Conservation (phyloP, 2,329 filamentous ascomycete species). For the Aspergillus aculeatinus region DNA sequence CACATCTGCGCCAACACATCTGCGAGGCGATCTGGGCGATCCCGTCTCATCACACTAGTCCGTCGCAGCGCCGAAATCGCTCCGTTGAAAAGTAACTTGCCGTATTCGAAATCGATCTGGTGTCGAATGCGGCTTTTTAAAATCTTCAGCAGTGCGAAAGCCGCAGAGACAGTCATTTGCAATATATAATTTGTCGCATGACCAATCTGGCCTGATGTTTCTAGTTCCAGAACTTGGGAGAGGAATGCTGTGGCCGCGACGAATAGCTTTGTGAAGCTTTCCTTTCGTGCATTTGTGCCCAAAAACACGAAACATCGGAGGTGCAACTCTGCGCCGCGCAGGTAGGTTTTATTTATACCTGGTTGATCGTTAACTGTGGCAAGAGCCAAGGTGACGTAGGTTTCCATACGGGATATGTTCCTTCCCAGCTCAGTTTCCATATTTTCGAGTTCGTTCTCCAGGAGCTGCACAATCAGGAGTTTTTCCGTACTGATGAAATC, state of each 20-base stretch:
- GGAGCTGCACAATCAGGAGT: conserved; percentile 43
- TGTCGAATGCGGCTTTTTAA: conserved; percentile 63
- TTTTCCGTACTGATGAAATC: conserved; percentile 48
- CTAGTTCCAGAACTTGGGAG: conserved; percentile 44
- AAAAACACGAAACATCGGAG: conserved; percentile 49
- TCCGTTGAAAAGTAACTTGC: conserved; percentile 56
- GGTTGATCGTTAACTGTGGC: conserved; percentile 5
- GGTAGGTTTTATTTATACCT: conserved; percentile 48
- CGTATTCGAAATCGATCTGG: conserved; percentile 55
- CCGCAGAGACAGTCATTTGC: conserved; percentile 64
- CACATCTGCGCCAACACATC: conserved; percentile 65
- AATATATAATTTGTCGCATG: conserved; percentile 62
- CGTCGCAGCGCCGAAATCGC: conserved; percentile 58
- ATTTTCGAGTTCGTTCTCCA: conserved; percentile 47
- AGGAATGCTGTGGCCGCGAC: conserved; percentile 48
- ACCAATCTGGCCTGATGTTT: conserved; percentile 48
- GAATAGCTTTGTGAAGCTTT: conserved; percentile 46
- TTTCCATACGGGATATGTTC: conserved; percentile 32
- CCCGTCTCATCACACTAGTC: conserved; percentile 61
- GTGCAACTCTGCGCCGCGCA: conserved; percentile 47
- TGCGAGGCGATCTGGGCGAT: conserved; percentile 61
- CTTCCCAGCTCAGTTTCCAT: conserved; percentile 53
- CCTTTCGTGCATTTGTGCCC: conserved; percentile 43
- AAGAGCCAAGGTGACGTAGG: conserved; percentile 8
- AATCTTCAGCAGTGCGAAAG: conserved; percentile 63